Conservation (phyloP, 352 stramenopile species). For the Albugo candida region DNA sequence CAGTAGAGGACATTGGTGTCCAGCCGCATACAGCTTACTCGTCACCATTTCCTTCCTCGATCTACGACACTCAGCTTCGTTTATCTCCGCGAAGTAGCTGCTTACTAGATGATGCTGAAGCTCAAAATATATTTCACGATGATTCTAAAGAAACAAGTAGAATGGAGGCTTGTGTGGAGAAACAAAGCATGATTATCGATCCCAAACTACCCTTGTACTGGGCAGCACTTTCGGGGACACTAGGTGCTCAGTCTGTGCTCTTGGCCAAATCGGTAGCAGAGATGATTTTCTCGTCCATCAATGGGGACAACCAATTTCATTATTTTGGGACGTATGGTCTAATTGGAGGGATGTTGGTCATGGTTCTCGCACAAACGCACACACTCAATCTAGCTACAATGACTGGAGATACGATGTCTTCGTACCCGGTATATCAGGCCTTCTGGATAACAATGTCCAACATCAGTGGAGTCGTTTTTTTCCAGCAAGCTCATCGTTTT, state of each 20-base stretch:
- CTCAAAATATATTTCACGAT: conserved; percentile 16
- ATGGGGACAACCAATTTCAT: conserved; percentile 68
- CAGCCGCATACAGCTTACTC: conserved; percentile 18
- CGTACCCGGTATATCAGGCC: conserved; percentile 71
- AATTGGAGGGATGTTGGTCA: conserved; percentile 46
- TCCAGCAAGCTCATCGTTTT: conserved; percentile 71
- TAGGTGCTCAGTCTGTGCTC: conserved; percentile 66
- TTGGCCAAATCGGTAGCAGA: conserved; percentile 74
- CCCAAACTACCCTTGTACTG: conserved; percentile 74
- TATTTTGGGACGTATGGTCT: conserved; percentile 75
- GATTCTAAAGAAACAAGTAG: conserved; percentile 17
- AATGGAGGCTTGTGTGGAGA: conserved; percentile 42
- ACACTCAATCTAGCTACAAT: conserved; percentile 75
- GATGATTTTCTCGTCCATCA: conserved; percentile 64
- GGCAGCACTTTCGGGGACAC: conserved; percentile 65
- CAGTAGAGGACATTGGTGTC: neutral
- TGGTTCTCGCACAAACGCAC: conserved; percentile 67
- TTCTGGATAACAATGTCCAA: conserved; percentile 81
- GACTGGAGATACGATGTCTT: conserved; percentile 68
- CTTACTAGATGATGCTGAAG: conserved; percentile 12
- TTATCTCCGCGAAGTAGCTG: conserved; percentile 17
- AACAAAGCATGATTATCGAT: conserved; percentile 71
- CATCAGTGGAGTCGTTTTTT: conserved; percentile 75
- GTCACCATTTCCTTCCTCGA: conserved; percentile 63
- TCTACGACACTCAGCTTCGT: conserved; percentile 20